Evolutionary conservation across 176 grass and related monocot species (phyloP).

Genomic region (Zoysia pacifica): DNA sequence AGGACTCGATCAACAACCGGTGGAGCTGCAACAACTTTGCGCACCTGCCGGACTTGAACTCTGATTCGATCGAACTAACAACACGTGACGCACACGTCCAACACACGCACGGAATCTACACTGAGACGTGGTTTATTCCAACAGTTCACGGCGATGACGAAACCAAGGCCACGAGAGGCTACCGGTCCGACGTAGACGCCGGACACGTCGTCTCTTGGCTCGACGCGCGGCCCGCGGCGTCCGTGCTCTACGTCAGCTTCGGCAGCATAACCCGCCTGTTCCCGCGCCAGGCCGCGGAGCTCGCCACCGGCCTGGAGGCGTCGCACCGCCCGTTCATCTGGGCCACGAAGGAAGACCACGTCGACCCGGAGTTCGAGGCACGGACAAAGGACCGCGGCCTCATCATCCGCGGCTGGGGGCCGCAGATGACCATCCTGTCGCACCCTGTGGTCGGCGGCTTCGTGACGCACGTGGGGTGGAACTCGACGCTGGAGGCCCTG

Average conservation of each 20-base stretch:
- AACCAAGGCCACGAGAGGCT: too few relatives aligned
- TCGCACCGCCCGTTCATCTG: slow-evolving; percentile 44
- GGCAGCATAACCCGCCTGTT: slow-evolving; percentile 39
- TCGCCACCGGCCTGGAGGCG: slow-evolving; percentile 50
- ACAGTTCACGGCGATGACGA: too few relatives aligned
- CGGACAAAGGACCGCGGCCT: slow-evolving; percentile 38
- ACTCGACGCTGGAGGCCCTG: slow-evolving; percentile 58
- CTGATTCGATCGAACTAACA: too few relatives aligned
- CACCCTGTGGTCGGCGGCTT: slow-evolving; percentile 57
- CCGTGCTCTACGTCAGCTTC: slow-evolving; percentile 61
- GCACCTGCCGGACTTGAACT: too few relatives aligned
- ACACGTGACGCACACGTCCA: too few relatives aligned
- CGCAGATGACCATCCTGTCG: slow-evolving; percentile 62
- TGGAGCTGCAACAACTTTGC: too few relatives aligned
- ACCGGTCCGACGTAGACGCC: too few relatives aligned
- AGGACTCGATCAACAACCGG: too few relatives aligned
- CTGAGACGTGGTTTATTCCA: too few relatives aligned
- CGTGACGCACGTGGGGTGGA: slow-evolving; percentile 69
- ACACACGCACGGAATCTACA: too few relatives aligned
- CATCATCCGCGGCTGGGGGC: slow-evolving; percentile 64
- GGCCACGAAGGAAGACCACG: slow-evolving; percentile 15
- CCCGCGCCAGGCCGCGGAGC: slow-evolving; percentile 45
- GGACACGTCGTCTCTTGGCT: too few relatives aligned
- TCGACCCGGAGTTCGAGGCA: slow-evolving; percentile 41
- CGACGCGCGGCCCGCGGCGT: slow-evolving; percentile 18